These are phyloP conservation scores for Epichloe sylvatica DNA, from an alignment of 2,329 filamentous ascomycete genomes.

Conservation along the genomic window DNA sequence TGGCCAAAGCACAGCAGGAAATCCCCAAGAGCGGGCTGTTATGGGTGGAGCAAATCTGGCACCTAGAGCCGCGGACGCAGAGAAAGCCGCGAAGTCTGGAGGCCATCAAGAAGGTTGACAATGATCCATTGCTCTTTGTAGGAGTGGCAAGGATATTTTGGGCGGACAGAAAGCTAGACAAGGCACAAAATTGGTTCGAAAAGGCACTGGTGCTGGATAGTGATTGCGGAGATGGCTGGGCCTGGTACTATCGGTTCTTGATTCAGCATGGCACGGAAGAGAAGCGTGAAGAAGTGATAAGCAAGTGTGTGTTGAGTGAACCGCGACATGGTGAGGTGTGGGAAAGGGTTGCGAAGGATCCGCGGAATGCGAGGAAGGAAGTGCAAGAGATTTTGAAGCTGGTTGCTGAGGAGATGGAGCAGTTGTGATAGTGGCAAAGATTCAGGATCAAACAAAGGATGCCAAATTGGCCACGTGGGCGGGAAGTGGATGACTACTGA, in stretches of 20 bases:
- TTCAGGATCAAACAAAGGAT: too few relatives aligned
- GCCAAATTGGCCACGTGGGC: too few relatives aligned
- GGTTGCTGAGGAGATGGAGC: slow-evolving; percentile 42
- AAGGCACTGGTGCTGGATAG: slow-evolving; percentile 81
- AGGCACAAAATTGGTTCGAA: slow-evolving; percentile 94
- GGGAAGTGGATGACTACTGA: too few relatives aligned
- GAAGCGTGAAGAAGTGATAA: slow-evolving; percentile 73
- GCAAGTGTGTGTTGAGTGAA: slow-evolving; percentile 69
- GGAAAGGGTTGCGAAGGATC: slow-evolving; percentile 76
- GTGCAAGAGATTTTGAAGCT: slow-evolving; percentile 72
- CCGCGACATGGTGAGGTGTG: slow-evolving; percentile 87
- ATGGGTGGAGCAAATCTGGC: slow-evolving; percentile 91
- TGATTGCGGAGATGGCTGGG: slow-evolving; percentile 87
- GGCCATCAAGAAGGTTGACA: slow-evolving; percentile 94
- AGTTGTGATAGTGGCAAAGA: neutral
- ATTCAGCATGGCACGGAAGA: slow-evolving; percentile 85
- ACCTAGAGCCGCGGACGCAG: slow-evolving; percentile 81
- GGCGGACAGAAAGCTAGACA: slow-evolving; percentile 82
- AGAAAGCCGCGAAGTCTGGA: slow-evolving; percentile 83
- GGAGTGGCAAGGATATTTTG: slow-evolving; percentile 93
- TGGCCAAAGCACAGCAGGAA: slow-evolving; percentile 87
- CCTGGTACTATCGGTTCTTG: slow-evolving; percentile 94
- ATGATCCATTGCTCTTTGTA: slow-evolving; percentile 76
- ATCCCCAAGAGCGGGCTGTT: slow-evolving; percentile 76
- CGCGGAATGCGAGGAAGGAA: slow-evolving; percentile 59